Conservation (phyloP, 306 rosid genomes). For the Purshia tridentata region DNA sequence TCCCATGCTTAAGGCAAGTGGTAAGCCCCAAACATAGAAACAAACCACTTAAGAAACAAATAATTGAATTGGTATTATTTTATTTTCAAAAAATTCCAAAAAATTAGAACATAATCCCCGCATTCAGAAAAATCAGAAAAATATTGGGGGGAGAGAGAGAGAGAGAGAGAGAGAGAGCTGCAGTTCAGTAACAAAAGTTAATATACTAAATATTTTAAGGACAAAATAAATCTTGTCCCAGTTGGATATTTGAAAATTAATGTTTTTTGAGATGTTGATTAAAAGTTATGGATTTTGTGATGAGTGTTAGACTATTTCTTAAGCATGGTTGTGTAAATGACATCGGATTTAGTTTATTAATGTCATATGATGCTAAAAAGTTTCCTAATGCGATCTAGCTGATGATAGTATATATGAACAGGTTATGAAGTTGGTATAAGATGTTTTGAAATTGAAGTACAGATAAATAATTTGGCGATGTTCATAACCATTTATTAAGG, state of each 20-base stretch:
- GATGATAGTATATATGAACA: background rate
- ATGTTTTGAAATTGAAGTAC: too few relatives aligned
- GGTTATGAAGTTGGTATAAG: background rate
- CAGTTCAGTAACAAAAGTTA: background rate
- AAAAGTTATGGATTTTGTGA: background rate
- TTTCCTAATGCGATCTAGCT: background rate
- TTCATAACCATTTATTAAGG: too few relatives aligned
- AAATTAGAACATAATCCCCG: background rate
- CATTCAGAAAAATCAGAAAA: background rate
- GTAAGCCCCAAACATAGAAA: background rate
- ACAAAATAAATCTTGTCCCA: too few relatives aligned
- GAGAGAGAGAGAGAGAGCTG: background rate
- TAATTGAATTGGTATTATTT: background rate
- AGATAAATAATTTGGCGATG: too few relatives aligned
- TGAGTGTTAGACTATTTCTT: background rate
- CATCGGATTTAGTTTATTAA: background rate
- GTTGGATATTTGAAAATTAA: background rate
- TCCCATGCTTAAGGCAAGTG: background rate
- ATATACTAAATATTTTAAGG: background rate
- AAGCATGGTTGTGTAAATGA: too few relatives aligned
- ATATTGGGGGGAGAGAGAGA: background rate
- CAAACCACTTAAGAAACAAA: background rate
- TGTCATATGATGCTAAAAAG: background rate
- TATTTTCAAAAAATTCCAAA: background rate
- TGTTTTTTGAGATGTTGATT: background rate